Percentiles rank a stretch among this genome's conserved stretches.
Conservation (phyloP, 345 rosid species). For the Populus ilicifolia region DNA sequence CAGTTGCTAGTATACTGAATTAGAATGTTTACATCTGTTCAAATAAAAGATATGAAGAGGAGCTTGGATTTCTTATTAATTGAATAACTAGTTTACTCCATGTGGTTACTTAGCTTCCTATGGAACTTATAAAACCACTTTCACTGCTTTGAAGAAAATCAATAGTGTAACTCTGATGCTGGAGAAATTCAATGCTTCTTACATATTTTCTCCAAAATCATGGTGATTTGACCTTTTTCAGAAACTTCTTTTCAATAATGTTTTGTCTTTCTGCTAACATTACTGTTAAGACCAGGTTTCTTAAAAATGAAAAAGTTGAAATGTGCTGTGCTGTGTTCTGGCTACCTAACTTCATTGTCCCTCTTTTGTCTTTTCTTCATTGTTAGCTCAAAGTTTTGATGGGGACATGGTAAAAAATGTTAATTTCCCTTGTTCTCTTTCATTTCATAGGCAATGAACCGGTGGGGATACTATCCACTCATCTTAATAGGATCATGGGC, state of each 20-base stretch:
- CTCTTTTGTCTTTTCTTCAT: neutral
- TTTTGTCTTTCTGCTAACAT: neutral
- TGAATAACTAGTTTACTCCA: neutral
- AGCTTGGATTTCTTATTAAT: neutral
- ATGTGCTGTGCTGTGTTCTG: neutral
- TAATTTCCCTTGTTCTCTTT: conserved; percentile 1
- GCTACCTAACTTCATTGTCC: neutral
- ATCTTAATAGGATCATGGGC: conserved; percentile 94
- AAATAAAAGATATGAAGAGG: neutral
- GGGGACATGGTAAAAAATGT: neutral
- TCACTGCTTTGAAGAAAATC: neutral
- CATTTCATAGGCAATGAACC: conserved; percentile 61
- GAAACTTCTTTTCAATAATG: neutral
- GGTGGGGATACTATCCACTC: conserved; percentile 97
- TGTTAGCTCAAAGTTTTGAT: neutral
- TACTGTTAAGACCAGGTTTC: neutral
- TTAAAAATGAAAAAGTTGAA: neutral
- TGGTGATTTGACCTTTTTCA: neutral
- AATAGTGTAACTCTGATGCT: no score
- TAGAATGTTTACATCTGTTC: neutral
- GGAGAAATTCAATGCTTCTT: neutral
- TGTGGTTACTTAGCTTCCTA: neutral
- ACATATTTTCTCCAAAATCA: neutral
- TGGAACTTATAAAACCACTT: neutral
- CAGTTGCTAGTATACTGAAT: conserved; percentile 1